Evolutionary conservation across 2,329 filamentous ascomycete genomes (phyloP), one percentile per base, ranked within the genome.

Genomic region (Onygenales sp.): DNA sequence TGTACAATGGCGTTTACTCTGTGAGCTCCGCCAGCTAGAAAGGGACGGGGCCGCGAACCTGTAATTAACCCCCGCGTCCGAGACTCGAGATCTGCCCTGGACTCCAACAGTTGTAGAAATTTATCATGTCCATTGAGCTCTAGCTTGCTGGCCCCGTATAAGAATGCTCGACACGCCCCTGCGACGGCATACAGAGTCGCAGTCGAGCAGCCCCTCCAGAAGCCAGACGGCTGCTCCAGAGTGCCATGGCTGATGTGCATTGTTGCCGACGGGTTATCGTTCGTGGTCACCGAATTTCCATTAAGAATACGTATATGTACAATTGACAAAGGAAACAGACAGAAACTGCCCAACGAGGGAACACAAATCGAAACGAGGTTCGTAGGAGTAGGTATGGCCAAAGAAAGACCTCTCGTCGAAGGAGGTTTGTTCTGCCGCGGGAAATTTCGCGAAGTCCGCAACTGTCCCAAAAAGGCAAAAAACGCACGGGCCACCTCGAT

Each of bases 41-140:
- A 47, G 27, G 27, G 36, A 7, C 42, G 37, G 13, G 46, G 9
- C 21, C 32, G n/a, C 47, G 21, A 39, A 89, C 87, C 88, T 59
- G 92, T 97, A 56, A 97, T 77, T 56, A 97, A 77, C 14, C 92
- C 93, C 62, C 84, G 81, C 54, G 85, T 75, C 58, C 89, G 82
- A 49, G 77, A 77, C 42, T 80, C 77, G 3, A 82, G 74, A 67
- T 91, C 79, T 60, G 78, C 77, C 56, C 92, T 81, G 59, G 80
- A 78, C 62, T 96, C 90, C 39, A 97, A 72, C 4, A 92, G 72
- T 49, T 83, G 75, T 37, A 93, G 73, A 59, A 98, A 93, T 9
- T 77, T 73, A 47, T 90, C 83, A 56, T 94, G 74, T 1, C 92
- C 92, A 61, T 83, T 78, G 4, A 88, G 82, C 67, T 96, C 84